Evolutionary conservation across 2,329 filamentous ascomycete species (phyloP).

Genomic region (Rhynchosporium agropyri): DNA sequence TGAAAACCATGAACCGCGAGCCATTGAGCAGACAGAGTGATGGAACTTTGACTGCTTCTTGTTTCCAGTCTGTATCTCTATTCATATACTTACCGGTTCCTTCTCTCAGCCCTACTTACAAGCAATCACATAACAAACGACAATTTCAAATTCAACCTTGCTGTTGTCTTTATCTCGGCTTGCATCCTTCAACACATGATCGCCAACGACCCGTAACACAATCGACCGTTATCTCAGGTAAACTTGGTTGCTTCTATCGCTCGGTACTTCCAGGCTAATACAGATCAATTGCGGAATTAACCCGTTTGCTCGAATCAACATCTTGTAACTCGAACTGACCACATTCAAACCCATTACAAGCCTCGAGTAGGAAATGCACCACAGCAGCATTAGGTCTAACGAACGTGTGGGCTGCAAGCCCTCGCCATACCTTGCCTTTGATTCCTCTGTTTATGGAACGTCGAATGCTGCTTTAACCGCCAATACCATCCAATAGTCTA

Average conservation of each 20-base stretch:
- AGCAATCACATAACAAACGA: constrained; percentile 6
- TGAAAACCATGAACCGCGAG: background rate
- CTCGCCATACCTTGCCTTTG: constrained; percentile 1
- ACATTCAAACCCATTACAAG: background rate
- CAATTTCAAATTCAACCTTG: background rate
- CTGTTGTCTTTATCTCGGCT: background rate
- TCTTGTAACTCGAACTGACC: background rate
- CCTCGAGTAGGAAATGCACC: constrained; percentile 9
- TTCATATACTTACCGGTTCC: background rate
- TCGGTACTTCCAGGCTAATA: no score
- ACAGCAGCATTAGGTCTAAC: constrained; percentile 3
- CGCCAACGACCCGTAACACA: background rate
- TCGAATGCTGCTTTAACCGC: constrained; percentile 7
- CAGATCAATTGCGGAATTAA: background rate
- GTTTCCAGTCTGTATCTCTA: constrained; percentile 13
- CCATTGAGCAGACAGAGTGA: background rate
- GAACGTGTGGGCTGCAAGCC: constrained; percentile 8
- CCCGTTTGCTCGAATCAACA: constrained; percentile 12
- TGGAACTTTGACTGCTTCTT: constrained; percentile 7
- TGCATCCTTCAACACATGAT: background rate
- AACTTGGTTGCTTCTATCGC: no score
- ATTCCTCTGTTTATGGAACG: background rate
- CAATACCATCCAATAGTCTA: background rate
- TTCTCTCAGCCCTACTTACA: background rate
- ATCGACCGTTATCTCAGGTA: no score